Base-by-base conservation (phyloP, 371 early-diverging fungal genomes). In the Mortierella sp. region DNA sequence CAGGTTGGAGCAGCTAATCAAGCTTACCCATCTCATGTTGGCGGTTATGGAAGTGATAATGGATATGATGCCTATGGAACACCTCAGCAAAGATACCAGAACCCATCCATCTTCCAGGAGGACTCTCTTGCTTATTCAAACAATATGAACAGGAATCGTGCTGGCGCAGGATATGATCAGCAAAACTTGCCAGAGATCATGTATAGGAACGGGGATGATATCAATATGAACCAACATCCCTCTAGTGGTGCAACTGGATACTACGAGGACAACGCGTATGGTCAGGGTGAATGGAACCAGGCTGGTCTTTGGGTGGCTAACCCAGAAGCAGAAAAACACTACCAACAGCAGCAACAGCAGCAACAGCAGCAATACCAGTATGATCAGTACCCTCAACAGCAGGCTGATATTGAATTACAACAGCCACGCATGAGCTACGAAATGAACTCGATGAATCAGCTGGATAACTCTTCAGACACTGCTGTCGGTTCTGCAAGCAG, bases 81-180 rank as follows among this genome's bases (percentile, higher is more conserved):
- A 19, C 63, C 69, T 4, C 69, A 64, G 10, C 69, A 69, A 3
- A 43, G 56, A 6, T 78, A 74, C 43, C 81, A 31, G 56, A 80
- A 71, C 53, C 81, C 81, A 7, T 80, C 81, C 43, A 80, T 80
- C 55, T 80, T 80, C 75, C 81, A 75, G 66, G 81, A 80, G 40
- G 81, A 80, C 12, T 64, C 64, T 13, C 42, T 79, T 28, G 74
- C 75, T 17, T 80, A 75, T n/a, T 45, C 58, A 0, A 37, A 35
- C 17, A 23, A 63, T 12, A 55, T 56, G 34, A 64, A 64, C 28
- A 60, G 75, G 26, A 43, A 31, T 19, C 61, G 71, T 23, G 60
- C 2, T 34, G n/a, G n/a, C 6, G 55, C 32, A 7, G 81, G 81
- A n/a, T 71, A 67, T 47, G 81, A 74, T 5, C 75, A 80, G 17